Percentiles rank a stretch among this genome's conserved stretches.
phyloP scores from a whole-genome alignment of 768 basidiomycete genomes.

The Pleurotus pulmonarius region DNA sequence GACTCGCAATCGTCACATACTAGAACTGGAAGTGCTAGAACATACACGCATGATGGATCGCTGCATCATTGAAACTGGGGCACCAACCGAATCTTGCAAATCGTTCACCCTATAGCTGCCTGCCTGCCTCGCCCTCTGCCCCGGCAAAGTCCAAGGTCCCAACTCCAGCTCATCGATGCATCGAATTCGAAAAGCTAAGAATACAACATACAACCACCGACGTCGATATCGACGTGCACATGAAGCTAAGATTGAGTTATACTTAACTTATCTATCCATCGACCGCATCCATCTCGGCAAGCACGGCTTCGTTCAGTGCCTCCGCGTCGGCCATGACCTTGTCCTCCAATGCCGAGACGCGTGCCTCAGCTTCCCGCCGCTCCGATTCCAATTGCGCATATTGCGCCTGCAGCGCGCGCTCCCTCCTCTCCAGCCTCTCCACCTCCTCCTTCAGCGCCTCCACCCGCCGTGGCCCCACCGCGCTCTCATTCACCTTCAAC shows the following conservation, averaged over 20 bases:
- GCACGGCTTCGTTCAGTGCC: conserved; percentile 71
- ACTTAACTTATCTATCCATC: conserved; percentile 11
- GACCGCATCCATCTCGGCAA: conserved; percentile 56
- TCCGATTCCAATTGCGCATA: conserved; percentile 84
- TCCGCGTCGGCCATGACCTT: conserved; percentile 84
- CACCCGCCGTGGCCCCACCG: conserved; percentile 73
- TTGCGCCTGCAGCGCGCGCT: conserved; percentile 71
- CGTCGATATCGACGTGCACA: not conserved
- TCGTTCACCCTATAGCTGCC: too few species aligned
- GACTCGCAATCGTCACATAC: too few species aligned
- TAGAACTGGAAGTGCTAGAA: too few species aligned
- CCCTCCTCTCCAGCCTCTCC: conserved; percentile 70
- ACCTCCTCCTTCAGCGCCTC: conserved; percentile 86
- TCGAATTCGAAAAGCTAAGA: conserved; percentile 3
- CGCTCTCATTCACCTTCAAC: conserved; percentile 68
- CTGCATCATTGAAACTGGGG: too few species aligned
- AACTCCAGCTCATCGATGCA: not conserved
- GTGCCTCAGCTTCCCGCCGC: conserved; percentile 52
- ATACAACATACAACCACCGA: conserved; percentile 5
- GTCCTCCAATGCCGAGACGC: conserved; percentile 73
- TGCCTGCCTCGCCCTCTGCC: too few species aligned
- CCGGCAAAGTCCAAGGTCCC: too few species aligned
- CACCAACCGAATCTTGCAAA: too few species aligned
- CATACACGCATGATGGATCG: too few species aligned
- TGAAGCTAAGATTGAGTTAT: not conserved